Percentiles rank a stretch among this genome's conserved stretches.
These are phyloP conservation scores for Talaromyces proteolyticus DNA, from an alignment of 495 filamentous ascomycete species.

Conservation along the genomic window DNA sequence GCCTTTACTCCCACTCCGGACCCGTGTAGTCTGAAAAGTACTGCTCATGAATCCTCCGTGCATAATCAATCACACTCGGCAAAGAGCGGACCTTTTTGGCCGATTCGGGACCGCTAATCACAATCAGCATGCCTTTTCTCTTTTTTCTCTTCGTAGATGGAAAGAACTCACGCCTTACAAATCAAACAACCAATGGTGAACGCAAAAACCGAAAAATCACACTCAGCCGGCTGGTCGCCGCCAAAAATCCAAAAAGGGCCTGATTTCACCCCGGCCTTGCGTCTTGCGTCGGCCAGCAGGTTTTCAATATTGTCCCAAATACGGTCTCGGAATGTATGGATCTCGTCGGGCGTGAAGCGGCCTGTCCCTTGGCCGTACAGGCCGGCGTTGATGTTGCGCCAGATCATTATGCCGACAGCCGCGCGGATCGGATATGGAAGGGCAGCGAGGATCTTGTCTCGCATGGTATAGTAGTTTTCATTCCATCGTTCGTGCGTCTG, in stretches of 20 bases:
- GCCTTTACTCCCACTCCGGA: constrained; percentile 22
- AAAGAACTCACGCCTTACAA: constrained; percentile 45
- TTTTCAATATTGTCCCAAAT: constrained; percentile 47
- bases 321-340: constrained; percentile 32
- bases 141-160: not conserved
- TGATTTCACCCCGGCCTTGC: not conserved
- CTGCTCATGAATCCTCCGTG: constrained; percentile 44
- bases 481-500: constrained; percentile 47
- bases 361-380: constrained; percentile 52
- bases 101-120: constrained; percentile 39
- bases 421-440: constrained; percentile 47
- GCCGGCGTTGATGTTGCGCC: constrained; percentile 31
- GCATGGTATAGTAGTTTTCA: constrained; percentile 58
- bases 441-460: constrained; percentile 38
- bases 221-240: constrained; percentile 47
- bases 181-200: constrained; percentile 46
- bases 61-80: constrained; percentile 51
- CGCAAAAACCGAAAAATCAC: constrained; percentile 50
- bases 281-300: constrained; percentile 20
- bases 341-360: constrained; percentile 44
- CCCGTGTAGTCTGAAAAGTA: constrained; percentile 55
- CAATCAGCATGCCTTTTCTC: constrained; percentile 5
- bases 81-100: constrained; percentile 33
- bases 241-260: constrained; percentile 53
- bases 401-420: constrained; percentile 45